Conservation (phyloP, 345 rosid species). For the Salix caprea region DNA sequence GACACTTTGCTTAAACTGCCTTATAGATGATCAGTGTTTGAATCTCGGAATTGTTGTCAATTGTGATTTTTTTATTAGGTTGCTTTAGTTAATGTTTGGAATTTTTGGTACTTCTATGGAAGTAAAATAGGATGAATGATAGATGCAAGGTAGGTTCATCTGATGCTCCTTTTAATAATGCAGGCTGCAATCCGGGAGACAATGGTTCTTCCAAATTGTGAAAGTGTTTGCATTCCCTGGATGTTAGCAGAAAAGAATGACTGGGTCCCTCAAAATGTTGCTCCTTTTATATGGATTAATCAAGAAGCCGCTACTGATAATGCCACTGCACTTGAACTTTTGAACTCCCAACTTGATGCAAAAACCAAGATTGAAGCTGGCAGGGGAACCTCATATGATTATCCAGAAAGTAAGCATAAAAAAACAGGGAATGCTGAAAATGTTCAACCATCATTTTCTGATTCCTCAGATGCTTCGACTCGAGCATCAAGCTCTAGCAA, state of each 20-base stretch:
- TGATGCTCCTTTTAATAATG: constrained; percentile 17
- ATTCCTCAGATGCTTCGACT: constrained; percentile 15
- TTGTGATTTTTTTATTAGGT: too few relatives aligned
- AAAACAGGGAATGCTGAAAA: constrained; percentile 8
- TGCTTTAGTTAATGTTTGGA: background rate
- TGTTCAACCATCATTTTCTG: constrained; percentile 20
- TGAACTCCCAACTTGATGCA: constrained; percentile 30
- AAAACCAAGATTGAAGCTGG: constrained; percentile 34
- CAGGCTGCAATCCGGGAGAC: constrained; percentile 68
- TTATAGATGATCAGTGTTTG: too few relatives aligned
- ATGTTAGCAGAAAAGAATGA: constrained; percentile 89
- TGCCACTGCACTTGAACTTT: constrained; percentile 21
- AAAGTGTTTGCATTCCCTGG: constrained; percentile 66
- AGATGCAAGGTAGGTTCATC: background rate
- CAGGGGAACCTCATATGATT: constrained; percentile 15
- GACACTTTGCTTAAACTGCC: too few relatives aligned
- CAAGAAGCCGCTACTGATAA: constrained; percentile 52
- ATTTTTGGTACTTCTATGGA: background rate
- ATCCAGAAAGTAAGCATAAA: constrained; percentile 38
- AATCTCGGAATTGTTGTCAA: too few relatives aligned
- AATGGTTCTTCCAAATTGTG: constrained; percentile 92
- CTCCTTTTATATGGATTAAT: constrained; percentile 83
- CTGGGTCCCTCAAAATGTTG: constrained; percentile 68
- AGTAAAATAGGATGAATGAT: background rate
- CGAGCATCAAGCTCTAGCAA: constrained; percentile 19